Percentiles rank a stretch among this genome's conserved stretches.
These are phyloP conservation scores for Zoysia matrella DNA, from an alignment of 202 grass and related monocot species.

Conservation along the genomic window DNA sequence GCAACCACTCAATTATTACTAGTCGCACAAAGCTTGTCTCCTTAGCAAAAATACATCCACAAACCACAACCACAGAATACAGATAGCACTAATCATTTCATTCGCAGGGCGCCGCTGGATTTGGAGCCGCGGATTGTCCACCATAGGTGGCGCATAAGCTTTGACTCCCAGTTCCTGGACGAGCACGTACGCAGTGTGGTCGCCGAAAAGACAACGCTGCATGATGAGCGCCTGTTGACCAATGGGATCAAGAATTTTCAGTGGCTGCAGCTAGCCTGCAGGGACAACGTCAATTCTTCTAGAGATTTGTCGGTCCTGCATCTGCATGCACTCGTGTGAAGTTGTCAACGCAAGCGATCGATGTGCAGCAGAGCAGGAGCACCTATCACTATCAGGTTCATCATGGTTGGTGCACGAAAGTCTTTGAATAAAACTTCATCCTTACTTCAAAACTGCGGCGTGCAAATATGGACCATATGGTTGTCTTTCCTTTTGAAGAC, in stretches of 20 bases:
- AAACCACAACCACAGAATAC: constrained; percentile 9
- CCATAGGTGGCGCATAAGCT: constrained; percentile 32
- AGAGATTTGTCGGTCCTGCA: not conserved
- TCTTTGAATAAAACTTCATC: no score
- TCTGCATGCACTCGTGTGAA: not conserved
- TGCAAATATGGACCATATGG: no score
- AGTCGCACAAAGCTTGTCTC: constrained; percentile 8
- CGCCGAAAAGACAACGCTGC: not conserved
- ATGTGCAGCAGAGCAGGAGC: not conserved
- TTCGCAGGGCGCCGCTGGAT: not conserved
- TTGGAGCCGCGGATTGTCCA: constrained; percentile 8
- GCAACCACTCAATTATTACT: not conserved
- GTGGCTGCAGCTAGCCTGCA: not conserved
- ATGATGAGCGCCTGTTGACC: constrained; percentile 4
- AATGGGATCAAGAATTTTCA: not conserved
- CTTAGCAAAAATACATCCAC: not conserved
- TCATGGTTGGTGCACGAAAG: not conserved
- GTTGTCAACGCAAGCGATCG: constrained; percentile 13
- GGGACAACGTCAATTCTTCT: not conserved
- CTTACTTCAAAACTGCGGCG: no score
- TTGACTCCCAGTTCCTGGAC: constrained; percentile 14
- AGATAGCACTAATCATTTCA: not conserved
- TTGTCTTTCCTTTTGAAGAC: no score
- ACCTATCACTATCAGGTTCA: not conserved
- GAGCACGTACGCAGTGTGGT: not conserved